Base-by-base conservation (phyloP, 2,329 filamentous ascomycete genomes). In the Chaetomium olivaceum region DNA sequence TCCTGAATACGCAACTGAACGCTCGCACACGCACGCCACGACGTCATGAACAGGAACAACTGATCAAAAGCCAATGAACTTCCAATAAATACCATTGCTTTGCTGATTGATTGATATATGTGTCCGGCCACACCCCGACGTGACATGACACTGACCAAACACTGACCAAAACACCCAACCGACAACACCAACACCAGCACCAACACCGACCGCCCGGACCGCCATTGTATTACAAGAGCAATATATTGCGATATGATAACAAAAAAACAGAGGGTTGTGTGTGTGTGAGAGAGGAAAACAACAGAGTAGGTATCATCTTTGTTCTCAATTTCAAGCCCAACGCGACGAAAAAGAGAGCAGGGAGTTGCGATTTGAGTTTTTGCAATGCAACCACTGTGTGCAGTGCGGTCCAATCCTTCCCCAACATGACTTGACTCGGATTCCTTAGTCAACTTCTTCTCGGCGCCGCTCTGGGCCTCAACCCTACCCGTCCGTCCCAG, bases 151-250 rank as follows among this genome's bases (percentile, higher is more conserved):
- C 33, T 43, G 39, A 43, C 12, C 36, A 16, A 52, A 16, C 51
- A 27, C 9, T 36, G 33, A 36, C 33, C 33, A 36, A 36, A 29
- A 29, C 51, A 54, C 51, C 51, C 27, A 54, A 54, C 50, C 50
- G 14, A 23, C 50, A 16, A 52, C 9, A 52, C 9, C 46, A 25
- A 50, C 50, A 52, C 21, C 50, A 14, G 29, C 50, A 52, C 21
- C 50, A 25, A 52, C 50, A 52, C 50, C 50, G 23, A 48, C 46
- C 46, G 25, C 51, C 51, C 50, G 50, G 50, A 52, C 36, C 9
- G 14, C 29, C 33, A 21, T 55, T 50, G 62, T 59, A 64, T 64
- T 64, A 64, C 52, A 65, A 65, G 63, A 61, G 39, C 27, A 31
- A 57, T 58, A 65, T 56, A 65, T 57, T 61, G 51, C 43, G 43